Evolutionary conservation across 345 rosid species (phyloP), one percentile per base, ranked within the genome.

Genomic region (Bruguiera sexangula): DNA sequence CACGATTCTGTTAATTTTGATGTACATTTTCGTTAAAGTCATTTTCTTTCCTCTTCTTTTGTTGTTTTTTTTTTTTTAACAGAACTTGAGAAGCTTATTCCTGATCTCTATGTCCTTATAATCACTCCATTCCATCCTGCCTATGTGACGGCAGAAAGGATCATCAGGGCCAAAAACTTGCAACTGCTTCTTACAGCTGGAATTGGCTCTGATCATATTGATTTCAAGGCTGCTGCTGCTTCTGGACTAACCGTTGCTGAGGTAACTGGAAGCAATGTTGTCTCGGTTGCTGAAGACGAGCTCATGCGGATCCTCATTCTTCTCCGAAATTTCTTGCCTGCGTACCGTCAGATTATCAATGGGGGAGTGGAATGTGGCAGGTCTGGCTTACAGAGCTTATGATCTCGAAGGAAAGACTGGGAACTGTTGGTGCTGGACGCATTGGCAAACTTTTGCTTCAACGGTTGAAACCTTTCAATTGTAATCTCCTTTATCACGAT

Each of bases 311-410:
- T 94, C 76, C 83, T 95, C 27, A 89, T 95, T 74, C 96, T 95
- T 24, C 82, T 92, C 74, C 81, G 96, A 8, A 95, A 95, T 73
- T 95, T 95, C 70, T 13, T 95, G n/a, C 93, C 99, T 51, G 96
- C 97, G 53, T 39, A 91, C 63, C 88, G 87, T 52, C 99, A 95
- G 69, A 91, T 92, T 68, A 68, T 88, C 43, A 85, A 56, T 27
- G 96, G 97, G 97, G 7, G 97, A 91, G n/a, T 95, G 97, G 97
- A 88, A 95, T 69, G 96, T 95, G 7, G 99, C 96, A 0, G 93
- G 80, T 22, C 82, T 95, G 58, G 85, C 99, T 19, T 76, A 91
- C 64, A 86, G 96, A 77, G 86, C 99, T 51, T 95, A 95, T 63
- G 97, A 95, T 85, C 96, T 95, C 16, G 96, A 95, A 78, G 99